Base-by-base conservation (phyloP, 169 alveolate genomes). In the Eimeria brunetti region DNA sequence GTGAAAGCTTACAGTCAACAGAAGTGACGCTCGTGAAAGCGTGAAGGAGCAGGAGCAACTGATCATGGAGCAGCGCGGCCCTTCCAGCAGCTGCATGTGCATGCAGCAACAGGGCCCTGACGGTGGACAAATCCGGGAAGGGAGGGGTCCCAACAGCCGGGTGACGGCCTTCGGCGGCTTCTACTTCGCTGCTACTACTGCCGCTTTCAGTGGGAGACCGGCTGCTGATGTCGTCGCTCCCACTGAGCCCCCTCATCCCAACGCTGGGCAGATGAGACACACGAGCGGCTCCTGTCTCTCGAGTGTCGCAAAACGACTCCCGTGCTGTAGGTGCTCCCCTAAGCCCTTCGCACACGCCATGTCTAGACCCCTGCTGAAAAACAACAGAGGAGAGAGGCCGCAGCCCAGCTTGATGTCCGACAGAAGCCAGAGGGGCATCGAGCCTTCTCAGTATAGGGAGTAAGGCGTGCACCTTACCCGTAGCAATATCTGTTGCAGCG, bases 81-180 rank as follows among this genome's bases (percentile, higher is more conserved):
- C 91, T 76, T 14, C 95, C 95, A 30, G 88, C 91, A 36, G 95
- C 91, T 49, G 95, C 88, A 71, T 91, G 95, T 75, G 88, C 95
- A 30, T 80, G 95, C 73, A 91, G 75, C 58, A 91, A 86, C 84
- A 91, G 91, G 60, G 90, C 88, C 69, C 95, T 76, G 36, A 91
- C 95, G 36, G 83, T 80, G 46, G 89, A 76, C 95, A 91, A 58
- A 56, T 91, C 91, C 41, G 95, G 95, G 60, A 91, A 91, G 95
- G 51, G 85, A 14, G 67, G 83, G 22, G 62, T 64, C 44, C 81
- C 69, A 20, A 51, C n/a, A 78, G 41, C 67, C n/a, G 27, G 46
- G 38, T 16, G 49, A 36, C 49, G 76, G 46, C 75, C 51, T 51
- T 51, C 90, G 1, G 76, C 30, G 14, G 90, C 76, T 56, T 41